These are phyloP conservation scores for Marvania coccoides DNA, from an alignment of 139 green algal genomes.

Conservation along the genomic window DNA sequence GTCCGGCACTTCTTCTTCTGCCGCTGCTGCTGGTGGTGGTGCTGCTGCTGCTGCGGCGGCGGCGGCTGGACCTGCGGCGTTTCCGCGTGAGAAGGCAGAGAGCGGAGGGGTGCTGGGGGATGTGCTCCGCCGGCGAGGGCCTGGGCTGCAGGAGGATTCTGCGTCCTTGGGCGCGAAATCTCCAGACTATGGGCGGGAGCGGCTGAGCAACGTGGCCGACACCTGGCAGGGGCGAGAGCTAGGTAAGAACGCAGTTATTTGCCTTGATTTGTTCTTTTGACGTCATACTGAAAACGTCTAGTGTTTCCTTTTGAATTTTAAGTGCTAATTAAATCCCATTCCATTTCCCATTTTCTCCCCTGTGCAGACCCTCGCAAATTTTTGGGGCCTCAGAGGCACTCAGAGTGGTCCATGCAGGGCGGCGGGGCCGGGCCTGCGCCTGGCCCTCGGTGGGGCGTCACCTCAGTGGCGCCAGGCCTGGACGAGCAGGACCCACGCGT, in stretches of 20 bases:
- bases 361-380: slow-evolving; percentile 54
- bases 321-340: too few relatives aligned
- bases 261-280: too few relatives aligned
- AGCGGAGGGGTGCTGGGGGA: not conserved
- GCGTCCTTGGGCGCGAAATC: too few relatives aligned
- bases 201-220: slow-evolving; percentile 40
- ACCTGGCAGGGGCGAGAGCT: slow-evolving; percentile 17
- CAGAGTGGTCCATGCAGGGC: slow-evolving; percentile 50
- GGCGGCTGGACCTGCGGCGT: not conserved
- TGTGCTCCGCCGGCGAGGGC: not conserved
- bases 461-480: slow-evolving; percentile 42
- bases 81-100: not conserved
- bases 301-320: too few relatives aligned
- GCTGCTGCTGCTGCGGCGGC: not conserved
- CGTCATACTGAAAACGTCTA: too few relatives aligned
- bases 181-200: slow-evolving; percentile 17
- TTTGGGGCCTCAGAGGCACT: slow-evolving; percentile 51
- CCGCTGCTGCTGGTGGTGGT: not conserved
- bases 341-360: too few relatives aligned
- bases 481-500: slow-evolving; percentile 28
- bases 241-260: too few relatives aligned
- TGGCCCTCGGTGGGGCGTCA: slow-evolving; percentile 62
- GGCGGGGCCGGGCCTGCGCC: slow-evolving; percentile 5
- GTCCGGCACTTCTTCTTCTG: too few relatives aligned
- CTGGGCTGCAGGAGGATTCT: slow-evolving; percentile 11